These are phyloP conservation scores for Diaporthe ilicicola DNA, from an alignment of 2,329 filamentous ascomycete species.

Conservation along the genomic window DNA sequence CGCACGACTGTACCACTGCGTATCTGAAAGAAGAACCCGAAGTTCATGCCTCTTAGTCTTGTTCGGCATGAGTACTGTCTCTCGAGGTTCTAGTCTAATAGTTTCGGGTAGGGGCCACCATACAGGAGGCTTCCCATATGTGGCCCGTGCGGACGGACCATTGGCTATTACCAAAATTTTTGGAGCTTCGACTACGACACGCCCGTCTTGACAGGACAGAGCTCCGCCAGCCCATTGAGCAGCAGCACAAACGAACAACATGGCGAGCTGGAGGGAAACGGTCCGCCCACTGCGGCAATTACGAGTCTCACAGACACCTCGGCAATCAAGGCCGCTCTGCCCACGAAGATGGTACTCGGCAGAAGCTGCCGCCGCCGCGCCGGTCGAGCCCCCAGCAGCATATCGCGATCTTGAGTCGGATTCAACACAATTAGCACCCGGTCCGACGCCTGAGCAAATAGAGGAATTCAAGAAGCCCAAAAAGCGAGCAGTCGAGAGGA, in stretches of 20 bases:
- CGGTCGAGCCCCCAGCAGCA: slow-evolving; percentile 33
- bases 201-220: slow-evolving; percentile 9
- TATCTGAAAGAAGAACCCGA: background rate
- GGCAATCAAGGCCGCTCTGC: slow-evolving; percentile 42
- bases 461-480: slow-evolving; percentile 52
- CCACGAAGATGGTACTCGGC: slow-evolving; percentile 57
- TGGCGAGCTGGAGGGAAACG: slow-evolving; percentile 53
- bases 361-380: slow-evolving; percentile 46
- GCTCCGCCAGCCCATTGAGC: slow-evolving; percentile 9
- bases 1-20: too few species aligned
- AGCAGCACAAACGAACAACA: slow-evolving; percentile 36
- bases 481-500: slow-evolving; percentile 46
- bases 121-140: background rate
- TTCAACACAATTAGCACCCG: slow-evolving; percentile 56
- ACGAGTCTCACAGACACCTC: slow-evolving; percentile 18
- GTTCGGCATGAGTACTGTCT: too few species aligned
- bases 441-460: slow-evolving; percentile 48
- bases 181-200: slow-evolving; percentile 27
- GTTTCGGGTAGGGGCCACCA: too few species aligned
- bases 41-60: background rate
- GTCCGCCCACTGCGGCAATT: slow-evolving; percentile 42
- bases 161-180: slow-evolving; percentile 29
- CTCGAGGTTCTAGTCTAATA: too few species aligned
- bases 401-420: slow-evolving; percentile 60
- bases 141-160: slow-evolving; percentile 14